A percentile compares a stretch with the other conserved stretches of the same genome.
phyloP scores from a whole-genome alignment of 345 rosid genomes.

The Eucalyptus sideroxylon region DNA sequence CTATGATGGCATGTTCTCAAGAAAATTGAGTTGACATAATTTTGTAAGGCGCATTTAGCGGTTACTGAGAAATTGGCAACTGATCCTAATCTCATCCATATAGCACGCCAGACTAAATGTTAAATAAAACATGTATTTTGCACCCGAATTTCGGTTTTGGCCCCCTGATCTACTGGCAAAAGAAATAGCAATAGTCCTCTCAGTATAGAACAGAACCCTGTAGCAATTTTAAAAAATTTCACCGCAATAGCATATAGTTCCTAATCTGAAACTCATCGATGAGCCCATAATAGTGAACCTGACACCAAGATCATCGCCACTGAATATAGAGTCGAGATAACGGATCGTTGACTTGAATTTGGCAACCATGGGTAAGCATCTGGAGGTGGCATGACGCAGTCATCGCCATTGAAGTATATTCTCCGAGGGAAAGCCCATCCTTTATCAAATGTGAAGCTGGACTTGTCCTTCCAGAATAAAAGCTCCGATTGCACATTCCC shows the following conservation, averaged over 20 bases:
- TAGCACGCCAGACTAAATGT: background rate
- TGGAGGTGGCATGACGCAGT: constrained; percentile 93
- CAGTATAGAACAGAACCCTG: background rate
- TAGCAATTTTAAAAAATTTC: background rate
- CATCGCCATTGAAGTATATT: constrained; percentile 85
- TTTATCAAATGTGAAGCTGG: constrained; percentile 72
- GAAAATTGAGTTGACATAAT: background rate
- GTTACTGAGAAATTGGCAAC: background rate
- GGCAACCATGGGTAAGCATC: constrained; percentile 86
- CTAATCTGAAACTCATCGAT: background rate
- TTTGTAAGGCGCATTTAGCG: background rate
- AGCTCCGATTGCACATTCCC: constrained; percentile 90
- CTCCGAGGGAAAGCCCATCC: constrained; percentile 94
- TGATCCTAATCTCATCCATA: background rate
- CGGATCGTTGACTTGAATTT: constrained; percentile 24
- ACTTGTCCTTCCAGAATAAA: constrained; percentile 57
- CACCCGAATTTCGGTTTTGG: background rate
- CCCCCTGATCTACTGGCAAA: background rate
- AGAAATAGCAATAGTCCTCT: background rate
- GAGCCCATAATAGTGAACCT: background rate
- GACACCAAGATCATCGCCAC: background rate
- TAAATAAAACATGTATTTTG: background rate
- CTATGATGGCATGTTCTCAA: background rate
- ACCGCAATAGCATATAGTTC: background rate
- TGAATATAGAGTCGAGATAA: constrained; percentile 6